Evolutionary conservation across 2,329 filamentous ascomycete species (phyloP).

Genomic region (Sordariomycetes sp.): DNA sequence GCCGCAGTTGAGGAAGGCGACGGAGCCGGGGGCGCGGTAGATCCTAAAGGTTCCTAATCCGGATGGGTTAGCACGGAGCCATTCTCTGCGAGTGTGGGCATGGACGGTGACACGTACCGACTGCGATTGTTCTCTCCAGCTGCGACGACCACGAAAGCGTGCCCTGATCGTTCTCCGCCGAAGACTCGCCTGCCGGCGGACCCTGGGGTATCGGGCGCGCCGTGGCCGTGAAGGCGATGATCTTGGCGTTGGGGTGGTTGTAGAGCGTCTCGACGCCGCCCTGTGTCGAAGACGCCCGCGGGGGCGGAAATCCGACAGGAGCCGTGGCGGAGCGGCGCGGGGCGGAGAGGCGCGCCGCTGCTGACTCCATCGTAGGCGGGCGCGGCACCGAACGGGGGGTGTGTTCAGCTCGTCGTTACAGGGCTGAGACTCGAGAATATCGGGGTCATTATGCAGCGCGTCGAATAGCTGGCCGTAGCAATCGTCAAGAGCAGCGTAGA

Average conservation of each 20-base stretch:
- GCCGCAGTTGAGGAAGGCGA: constrained; percentile 80
- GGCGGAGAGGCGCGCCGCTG: constrained; percentile 11
- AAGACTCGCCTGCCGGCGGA: constrained; percentile 16
- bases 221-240: constrained; percentile 42
- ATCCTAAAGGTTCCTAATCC: constrained; percentile 61
- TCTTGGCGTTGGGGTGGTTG: constrained; percentile 61
- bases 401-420: not conserved
- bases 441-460: not conserved
- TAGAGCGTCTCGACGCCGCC: constrained; percentile 58
- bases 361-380: constrained; percentile 9
- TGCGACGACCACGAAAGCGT: constrained; percentile 63
- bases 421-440: not conserved
- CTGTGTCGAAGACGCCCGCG: constrained; percentile 13
- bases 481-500: not conserved
- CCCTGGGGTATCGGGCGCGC: constrained; percentile 15
- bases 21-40: constrained; percentile 76
- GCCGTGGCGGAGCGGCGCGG: constrained; percentile 27
- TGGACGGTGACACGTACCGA: constrained; percentile 38
- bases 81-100: not conserved
- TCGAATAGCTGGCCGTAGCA: not conserved
- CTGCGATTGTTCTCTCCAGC: constrained; percentile 72
- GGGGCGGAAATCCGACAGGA: constrained; percentile 16
- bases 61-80: not conserved
- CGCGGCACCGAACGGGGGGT: constrained; percentile 15
- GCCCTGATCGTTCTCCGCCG: constrained; percentile 27